Base-by-base conservation (phyloP, 805 yeast genomes). In the Spathaspora sp. region DNA sequence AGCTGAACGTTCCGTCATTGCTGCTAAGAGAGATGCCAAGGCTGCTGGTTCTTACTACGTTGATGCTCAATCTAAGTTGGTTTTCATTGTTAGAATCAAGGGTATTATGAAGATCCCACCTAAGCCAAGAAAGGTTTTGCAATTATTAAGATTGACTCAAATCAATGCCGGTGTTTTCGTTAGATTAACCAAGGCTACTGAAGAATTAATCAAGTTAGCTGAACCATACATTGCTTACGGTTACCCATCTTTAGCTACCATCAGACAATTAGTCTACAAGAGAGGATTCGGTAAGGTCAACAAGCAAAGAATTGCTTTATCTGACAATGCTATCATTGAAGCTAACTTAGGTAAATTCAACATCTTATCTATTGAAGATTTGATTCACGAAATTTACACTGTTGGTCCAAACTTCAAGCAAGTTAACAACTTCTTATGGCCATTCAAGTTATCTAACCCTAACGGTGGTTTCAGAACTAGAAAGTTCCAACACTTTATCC, bases 381-480 rank as follows among this genome's bases (percentile, higher is more conserved):
- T 90, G 81, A 87, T 90, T 79, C 97, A 90, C 86, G 97, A 90
- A 83, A 86, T 90, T 70, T 86, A 81, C 89, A 84, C 96, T 62
- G 96, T 89, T 75, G 97, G 97, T 79, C 96, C 96, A 78, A 90
- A 90, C 92, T 90, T 90, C 91, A 90, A 90, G 83, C 96, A 90
- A 83, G 97, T 89, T 70, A 89, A 88, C 92, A 90, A 89, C 96
- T 90, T 90, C 85, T 83, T 90, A 79, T 89, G 96, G 96, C 97
- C 97, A 81, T 90, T 90, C 93, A 85, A 88, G 82, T 85, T 90
- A 76, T 89, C 96, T 68, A 89, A 87, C 86, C 97, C 97, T 79
- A 83, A 83, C 77, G 97, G 97, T 80, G 97, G 97, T 78, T 90
- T 96, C 96, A 93, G 96, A 83, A 88, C 88, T 65, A 90, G 96